Evolutionary conservation across 371 early-diverging fungal genomes (phyloP), one percentile per base, ranked within the genome.

Genomic region (Actinomortierella wolfii): DNA sequence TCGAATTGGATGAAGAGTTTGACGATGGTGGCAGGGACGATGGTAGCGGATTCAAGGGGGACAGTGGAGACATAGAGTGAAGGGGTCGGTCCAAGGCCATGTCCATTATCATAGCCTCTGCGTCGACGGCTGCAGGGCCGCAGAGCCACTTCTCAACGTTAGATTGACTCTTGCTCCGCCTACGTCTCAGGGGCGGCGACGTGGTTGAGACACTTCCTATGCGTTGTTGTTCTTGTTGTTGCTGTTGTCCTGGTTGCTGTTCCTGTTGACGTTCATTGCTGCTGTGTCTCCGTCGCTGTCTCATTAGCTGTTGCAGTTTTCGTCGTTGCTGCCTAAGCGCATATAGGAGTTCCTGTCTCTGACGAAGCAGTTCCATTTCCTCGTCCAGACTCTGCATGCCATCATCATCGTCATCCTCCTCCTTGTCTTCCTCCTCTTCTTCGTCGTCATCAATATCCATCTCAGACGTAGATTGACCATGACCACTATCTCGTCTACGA

Each of bases 361-460:
- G 34, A 11, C 34, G 34, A 34, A 34, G 34, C 4, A 34, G 34
- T 17, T 34, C 34, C 34, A 34, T 34, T 11, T 34, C 34, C 34
- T 34, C 34, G 34, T 34, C 34, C 34, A 34, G 34, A 24, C 5
- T n/a, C 20, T 34, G 5, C n/a, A 45, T 42, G 43, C 48, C 49
- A 13, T 45, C 8, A 4, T 34, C 52, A 34, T 34, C 49, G 45
- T 48, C 59, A 51, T 54, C 7, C 25, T 62, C 56, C 21, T 65
- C 44, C 25, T 17, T 39, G n/a, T 60, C 69, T 11, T 56, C 51
- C 15, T 59, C 55, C 23, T 67, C 59, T 34, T 68, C 59, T 1
- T 26, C 54, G 39, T 69, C 70, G 1, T 61, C 61, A 28, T 70
- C 71, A 8, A 70, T 48, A 42, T 70, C 71, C 71, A 70, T 70